Percentiles rank a stretch among this genome's conserved stretches.
phyloP scores from a whole-genome alignment of 1,139 yeast genomes.

The Lodderomyces pseudojiufengensis region DNA sequence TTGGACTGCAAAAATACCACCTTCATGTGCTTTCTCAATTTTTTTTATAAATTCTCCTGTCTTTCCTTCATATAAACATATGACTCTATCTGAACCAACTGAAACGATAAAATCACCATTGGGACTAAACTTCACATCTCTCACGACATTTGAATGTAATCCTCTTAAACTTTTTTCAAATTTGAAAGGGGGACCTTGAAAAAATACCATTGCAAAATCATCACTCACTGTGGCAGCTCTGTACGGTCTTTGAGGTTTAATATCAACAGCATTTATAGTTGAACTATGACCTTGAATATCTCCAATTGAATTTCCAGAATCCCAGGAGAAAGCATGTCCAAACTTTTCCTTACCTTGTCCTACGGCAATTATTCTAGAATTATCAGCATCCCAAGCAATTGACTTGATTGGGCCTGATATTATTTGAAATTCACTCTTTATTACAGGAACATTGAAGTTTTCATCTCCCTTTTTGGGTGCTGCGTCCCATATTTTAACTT shows the following conservation, averaged over 20 bases:
- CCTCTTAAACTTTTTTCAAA: slow-evolving; percentile 71
- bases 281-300: slow-evolving; percentile 95
- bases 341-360: slow-evolving; percentile 91
- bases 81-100: slow-evolving; percentile 81
- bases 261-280: slow-evolving; percentile 76
- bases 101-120: slow-evolving; percentile 70
- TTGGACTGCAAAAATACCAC: slow-evolving; percentile 74
- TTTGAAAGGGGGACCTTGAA: slow-evolving; percentile 91
- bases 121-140: slow-evolving; percentile 82
- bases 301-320: slow-evolving; percentile 92
- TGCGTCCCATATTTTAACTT: slow-evolving; percentile 84
- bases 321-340: slow-evolving; percentile 93
- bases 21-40: slow-evolving; percentile 59
- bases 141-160: slow-evolving; percentile 71
- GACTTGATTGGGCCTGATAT: slow-evolving; percentile 81
- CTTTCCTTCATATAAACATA: slow-evolving; percentile 81
- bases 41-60: slow-evolving; percentile 69
- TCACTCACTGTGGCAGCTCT: slow-evolving; percentile 93
- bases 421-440: slow-evolving; percentile 80
- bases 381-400: slow-evolving; percentile 91
- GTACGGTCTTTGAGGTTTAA: slow-evolving; percentile 87
- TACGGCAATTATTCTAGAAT: slow-evolving; percentile 81
- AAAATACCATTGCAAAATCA: slow-evolving; percentile 80
- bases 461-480: slow-evolving; percentile 18
- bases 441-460: slow-evolving; percentile 46